Evolutionary conservation across 2,329 filamentous ascomycete species (phyloP).

Genomic region (Trichoderma sp.): DNA sequence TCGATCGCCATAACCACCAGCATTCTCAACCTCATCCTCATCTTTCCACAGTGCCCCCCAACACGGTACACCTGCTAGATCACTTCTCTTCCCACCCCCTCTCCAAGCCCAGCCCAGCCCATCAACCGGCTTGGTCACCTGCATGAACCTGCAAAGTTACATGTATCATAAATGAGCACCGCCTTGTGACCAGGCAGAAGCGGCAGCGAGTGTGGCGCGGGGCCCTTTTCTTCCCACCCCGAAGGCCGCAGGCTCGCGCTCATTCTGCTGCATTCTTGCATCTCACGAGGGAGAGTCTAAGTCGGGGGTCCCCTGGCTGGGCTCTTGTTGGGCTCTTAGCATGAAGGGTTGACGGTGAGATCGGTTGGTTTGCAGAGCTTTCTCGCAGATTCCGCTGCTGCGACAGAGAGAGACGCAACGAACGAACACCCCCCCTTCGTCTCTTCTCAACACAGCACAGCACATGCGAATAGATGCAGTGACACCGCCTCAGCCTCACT

Average conservation of each 20-base stretch:
- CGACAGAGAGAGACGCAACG: not conserved
- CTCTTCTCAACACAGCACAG: too few relatives aligned
- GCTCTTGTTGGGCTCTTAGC: too few relatives aligned
- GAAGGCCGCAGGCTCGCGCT: too few relatives aligned
- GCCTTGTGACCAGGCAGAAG: slow-evolving; percentile 31
- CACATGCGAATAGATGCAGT: not conserved
- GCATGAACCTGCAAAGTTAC: slow-evolving; percentile 22
- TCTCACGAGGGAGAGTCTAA: slow-evolving; percentile 23
- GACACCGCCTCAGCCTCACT: slow-evolving; percentile 27
- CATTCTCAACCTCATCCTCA: not conserved
- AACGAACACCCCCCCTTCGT: not conserved
- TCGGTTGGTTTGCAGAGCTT: not conserved
- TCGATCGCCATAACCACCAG: not conserved
- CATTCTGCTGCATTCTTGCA: slow-evolving; percentile 3
- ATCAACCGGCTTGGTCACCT: slow-evolving; percentile 26
- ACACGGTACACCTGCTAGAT: slow-evolving; percentile 14
- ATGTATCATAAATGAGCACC: slow-evolving; percentile 15
- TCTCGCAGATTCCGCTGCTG: not conserved
- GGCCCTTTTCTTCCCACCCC: not conserved
- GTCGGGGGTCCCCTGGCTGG: too few relatives aligned
- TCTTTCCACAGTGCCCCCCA: slow-evolving; percentile 16
- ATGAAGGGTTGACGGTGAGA: too few relatives aligned
- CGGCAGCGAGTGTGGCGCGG: slow-evolving; percentile 10
- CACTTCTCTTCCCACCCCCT: not conserved
- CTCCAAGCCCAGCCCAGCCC: not conserved